These are phyloP conservation scores for Debaryomyces coudertii DNA, from an alignment of 1,139 yeast species.

Conservation along the genomic window DNA sequence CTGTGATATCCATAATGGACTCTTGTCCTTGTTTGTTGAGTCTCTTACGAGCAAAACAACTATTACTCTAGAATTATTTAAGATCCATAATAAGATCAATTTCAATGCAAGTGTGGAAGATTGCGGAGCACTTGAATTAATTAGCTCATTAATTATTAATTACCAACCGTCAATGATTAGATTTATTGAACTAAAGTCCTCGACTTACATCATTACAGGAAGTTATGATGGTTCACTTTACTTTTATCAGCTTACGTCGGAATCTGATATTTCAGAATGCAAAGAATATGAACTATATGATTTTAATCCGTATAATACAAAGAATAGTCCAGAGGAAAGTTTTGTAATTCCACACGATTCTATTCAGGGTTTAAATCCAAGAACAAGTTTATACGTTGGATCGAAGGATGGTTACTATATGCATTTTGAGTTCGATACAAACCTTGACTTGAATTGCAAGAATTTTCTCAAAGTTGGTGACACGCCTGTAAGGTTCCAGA, in stretches of 20 bases:
- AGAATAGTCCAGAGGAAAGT: conserved; percentile 8
- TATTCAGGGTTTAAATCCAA: conserved; percentile 3
- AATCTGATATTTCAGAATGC: neutral
- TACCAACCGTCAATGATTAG: conserved; percentile 26
- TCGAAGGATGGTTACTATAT: conserved; percentile 34
- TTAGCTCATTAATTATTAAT: conserved; percentile 10
- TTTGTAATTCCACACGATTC: conserved; percentile 26
- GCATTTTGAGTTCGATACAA: conserved; percentile 18
- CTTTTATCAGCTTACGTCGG: conserved; percentile 10
- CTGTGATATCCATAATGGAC: conserved; percentile 18
- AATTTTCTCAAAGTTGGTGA: conserved; percentile 30
- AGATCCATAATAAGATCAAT: conserved; percentile 4
- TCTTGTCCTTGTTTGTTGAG: conserved; percentile 22
- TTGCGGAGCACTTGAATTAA: conserved; percentile 8
- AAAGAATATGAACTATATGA: conserved; percentile 9
- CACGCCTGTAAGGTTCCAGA: conserved; percentile 20
- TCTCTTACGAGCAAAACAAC: neutral
- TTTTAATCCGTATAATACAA: conserved; percentile 11
- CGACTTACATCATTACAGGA: conserved; percentile 20
- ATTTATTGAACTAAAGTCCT: conserved; percentile 10
- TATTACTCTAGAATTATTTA: conserved; percentile 7
- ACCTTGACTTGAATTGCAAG: conserved; percentile 14
- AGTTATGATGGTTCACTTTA: conserved; percentile 24
- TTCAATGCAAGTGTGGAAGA: conserved; percentile 1
- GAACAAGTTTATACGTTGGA: conserved; percentile 27